phyloP scores from a whole-genome alignment of 179 eudicot genomes.

The Vitellaria paradoxa region DNA sequence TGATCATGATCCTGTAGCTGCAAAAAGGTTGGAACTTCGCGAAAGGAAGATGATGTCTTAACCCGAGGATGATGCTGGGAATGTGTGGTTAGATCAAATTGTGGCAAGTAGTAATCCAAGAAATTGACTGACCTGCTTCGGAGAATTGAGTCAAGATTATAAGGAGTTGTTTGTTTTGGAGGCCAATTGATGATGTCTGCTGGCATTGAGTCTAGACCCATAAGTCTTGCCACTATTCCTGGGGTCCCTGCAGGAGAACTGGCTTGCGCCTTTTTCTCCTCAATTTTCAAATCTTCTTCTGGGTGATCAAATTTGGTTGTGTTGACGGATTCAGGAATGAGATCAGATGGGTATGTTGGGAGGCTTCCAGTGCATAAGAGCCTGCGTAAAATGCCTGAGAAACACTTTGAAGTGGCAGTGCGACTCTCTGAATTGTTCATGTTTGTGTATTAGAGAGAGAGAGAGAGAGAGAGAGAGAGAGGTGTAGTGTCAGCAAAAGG shows the following conservation, averaged over 20 bases:
- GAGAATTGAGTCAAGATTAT: conserved; percentile 23
- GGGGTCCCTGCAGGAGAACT: conserved; percentile 15
- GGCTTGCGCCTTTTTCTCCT: neutral
- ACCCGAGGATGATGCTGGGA: conserved; percentile 32
- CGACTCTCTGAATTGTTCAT: conserved; percentile 16
- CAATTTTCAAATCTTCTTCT: neutral
- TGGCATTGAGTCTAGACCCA: conserved; percentile 67
- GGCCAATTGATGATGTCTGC: neutral
- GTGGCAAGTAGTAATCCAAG: conserved; percentile 26
- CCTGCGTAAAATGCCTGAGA: conserved; percentile 31
- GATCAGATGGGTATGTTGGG: conserved; percentile 41
- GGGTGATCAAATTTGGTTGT: neutral
- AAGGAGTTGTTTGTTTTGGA: conserved; percentile 11
- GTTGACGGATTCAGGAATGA: conserved; percentile 4
- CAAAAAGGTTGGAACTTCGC: conserved; percentile 24
- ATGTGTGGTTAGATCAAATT: conserved; percentile 27
- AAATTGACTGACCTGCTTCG: conserved; percentile 53
- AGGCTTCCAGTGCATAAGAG: conserved; percentile 36
- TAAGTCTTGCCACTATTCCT: conserved; percentile 52
- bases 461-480: neutral
- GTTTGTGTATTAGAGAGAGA: neutral
- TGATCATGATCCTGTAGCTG: neutral
- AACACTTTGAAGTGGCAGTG: conserved; percentile 26
- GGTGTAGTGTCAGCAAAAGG: no score
- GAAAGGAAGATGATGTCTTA: conserved; percentile 44